These are phyloP conservation scores for Amesomyces nigricolor DNA, from an alignment of 2,329 filamentous ascomycete genomes.

Conservation along the genomic window DNA sequence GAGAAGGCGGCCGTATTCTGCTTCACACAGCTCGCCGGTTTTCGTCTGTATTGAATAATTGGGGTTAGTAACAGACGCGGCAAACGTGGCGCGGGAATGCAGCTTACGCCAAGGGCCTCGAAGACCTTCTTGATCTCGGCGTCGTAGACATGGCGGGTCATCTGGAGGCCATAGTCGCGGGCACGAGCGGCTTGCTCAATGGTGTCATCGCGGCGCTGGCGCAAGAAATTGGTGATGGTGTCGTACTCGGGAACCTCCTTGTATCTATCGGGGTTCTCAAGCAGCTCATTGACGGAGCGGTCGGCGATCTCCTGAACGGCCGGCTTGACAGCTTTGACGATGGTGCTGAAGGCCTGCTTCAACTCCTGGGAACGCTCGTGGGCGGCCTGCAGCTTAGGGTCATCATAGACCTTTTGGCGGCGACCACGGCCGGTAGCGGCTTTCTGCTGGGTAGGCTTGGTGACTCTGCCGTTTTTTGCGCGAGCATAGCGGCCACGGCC, in stretches of 20 bases:
- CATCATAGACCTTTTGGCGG: slow-evolving; percentile 51
- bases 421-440: slow-evolving; percentile 39
- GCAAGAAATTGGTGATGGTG: slow-evolving; percentile 47
- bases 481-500: slow-evolving; percentile 32
- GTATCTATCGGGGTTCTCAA: slow-evolving; percentile 48
- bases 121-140: slow-evolving; percentile 21
- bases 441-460: slow-evolving; percentile 33
- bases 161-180: slow-evolving; percentile 20
- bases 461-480: slow-evolving; percentile 24
- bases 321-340: slow-evolving; percentile 58
- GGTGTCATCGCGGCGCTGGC: slow-evolving; percentile 36
- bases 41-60: slow-evolving; percentile 13
- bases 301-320: slow-evolving; percentile 61
- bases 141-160: slow-evolving; percentile 24
- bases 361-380: slow-evolving; percentile 61
- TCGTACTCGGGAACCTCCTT: slow-evolving; percentile 49
- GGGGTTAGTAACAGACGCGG: background rate
- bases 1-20: slow-evolving; percentile 43
- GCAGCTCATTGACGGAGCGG: slow-evolving; percentile 51
- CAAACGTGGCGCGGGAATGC: no score
- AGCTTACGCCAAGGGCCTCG: slow-evolving; percentile 25
- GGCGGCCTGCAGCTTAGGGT: slow-evolving; percentile 50
- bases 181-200: slow-evolving; percentile 25
- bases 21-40: slow-evolving; percentile 34
- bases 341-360: slow-evolving; percentile 58